phyloP scores from a whole-genome alignment of 805 yeast genomes.

The Yamadazyma scolyti region DNA sequence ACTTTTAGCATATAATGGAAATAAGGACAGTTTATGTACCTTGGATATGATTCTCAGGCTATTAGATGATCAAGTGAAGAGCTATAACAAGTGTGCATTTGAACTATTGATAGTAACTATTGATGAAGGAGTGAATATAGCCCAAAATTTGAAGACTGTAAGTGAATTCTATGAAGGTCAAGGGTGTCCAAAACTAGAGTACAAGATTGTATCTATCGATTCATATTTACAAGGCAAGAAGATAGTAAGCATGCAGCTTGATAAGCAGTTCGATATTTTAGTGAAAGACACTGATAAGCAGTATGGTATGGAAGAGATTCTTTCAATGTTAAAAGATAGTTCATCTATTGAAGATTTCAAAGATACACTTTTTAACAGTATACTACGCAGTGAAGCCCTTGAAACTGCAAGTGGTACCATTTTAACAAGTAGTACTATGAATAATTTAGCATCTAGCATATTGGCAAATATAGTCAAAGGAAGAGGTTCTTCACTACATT shows the following conservation, averaged over 20 bases:
- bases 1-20: slow-evolving; percentile 63
- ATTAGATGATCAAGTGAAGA: slow-evolving; percentile 56
- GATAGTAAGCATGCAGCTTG: slow-evolving; percentile 6
- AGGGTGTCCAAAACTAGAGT: background rate
- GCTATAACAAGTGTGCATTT: slow-evolving; percentile 67
- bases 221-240: slow-evolving; percentile 2
- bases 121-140: slow-evolving; percentile 25
- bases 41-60: slow-evolving; percentile 63
- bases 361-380: slow-evolving; percentile 42
- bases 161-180: slow-evolving; percentile 1
- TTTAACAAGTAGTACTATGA: slow-evolving; percentile 76
- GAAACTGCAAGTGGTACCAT: slow-evolving; percentile 50
- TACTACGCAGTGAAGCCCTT: slow-evolving; percentile 46
- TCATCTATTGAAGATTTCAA: slow-evolving; percentile 66
- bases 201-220: slow-evolving; percentile 1
- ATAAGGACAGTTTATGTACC: slow-evolving; percentile 62
- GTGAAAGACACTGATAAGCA: slow-evolving; percentile 8
- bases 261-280: slow-evolving; percentile 10
- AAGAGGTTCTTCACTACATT: slow-evolving; percentile 67
- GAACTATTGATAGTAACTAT: slow-evolving; percentile 50
- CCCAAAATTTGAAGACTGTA: slow-evolving; percentile 1
- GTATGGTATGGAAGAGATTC: slow-evolving; percentile 26
- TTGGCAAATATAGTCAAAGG: slow-evolving; percentile 81
- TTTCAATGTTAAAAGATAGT: slow-evolving; percentile 43
- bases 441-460: slow-evolving; percentile 76